Conservation (phyloP, 192 early-diverging fungal genomes). For the Coemansia javaensis region DNA sequence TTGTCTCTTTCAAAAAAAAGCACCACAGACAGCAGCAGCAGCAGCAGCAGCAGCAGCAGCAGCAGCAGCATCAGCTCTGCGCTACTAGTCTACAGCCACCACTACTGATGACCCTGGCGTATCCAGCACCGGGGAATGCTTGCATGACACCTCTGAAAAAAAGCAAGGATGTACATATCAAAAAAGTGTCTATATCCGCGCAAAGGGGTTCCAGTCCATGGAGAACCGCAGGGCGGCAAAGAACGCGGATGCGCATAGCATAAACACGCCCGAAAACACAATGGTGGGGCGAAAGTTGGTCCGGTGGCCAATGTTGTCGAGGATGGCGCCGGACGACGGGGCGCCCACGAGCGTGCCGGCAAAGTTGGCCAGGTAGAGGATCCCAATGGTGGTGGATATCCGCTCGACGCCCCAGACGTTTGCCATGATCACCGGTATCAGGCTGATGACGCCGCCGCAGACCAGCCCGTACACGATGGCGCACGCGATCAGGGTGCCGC, state of each 20-base stretch:
- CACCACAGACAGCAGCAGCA: too few relatives aligned
- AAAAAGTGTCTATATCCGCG: conserved; percentile 9
- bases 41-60: too few relatives aligned
- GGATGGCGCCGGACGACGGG: conserved; percentile 49
- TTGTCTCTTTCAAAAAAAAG: too few relatives aligned
- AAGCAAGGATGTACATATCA: too few relatives aligned
- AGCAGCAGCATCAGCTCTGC: too few relatives aligned
- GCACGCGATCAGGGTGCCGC: conserved; percentile 39
- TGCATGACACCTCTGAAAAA: too few relatives aligned
- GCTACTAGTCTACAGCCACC: too few relatives aligned
- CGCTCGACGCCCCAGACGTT: conserved; percentile 54
- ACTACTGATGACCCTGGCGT: too few relatives aligned
- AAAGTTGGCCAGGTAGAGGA: conserved; percentile 53
- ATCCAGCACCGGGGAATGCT: too few relatives aligned
- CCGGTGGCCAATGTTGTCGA: conserved; percentile 47
- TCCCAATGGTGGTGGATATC: conserved; percentile 54
- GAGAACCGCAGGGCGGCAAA: conserved; percentile 15
- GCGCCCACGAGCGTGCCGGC: conserved; percentile 51
- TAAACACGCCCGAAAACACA: conserved; percentile 43
- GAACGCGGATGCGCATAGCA: conserved; percentile 21
- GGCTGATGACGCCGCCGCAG: conserved; percentile 53
- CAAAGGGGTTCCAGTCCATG: conserved; percentile 3
- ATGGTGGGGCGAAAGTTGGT: conserved; percentile 36
- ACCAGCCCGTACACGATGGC: conserved; percentile 55
- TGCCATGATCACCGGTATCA: conserved; percentile 54